These are phyloP conservation scores for Trichoderma aggressivum DNA, from an alignment of 2,329 filamentous ascomycete genomes.

Conservation along the genomic window DNA sequence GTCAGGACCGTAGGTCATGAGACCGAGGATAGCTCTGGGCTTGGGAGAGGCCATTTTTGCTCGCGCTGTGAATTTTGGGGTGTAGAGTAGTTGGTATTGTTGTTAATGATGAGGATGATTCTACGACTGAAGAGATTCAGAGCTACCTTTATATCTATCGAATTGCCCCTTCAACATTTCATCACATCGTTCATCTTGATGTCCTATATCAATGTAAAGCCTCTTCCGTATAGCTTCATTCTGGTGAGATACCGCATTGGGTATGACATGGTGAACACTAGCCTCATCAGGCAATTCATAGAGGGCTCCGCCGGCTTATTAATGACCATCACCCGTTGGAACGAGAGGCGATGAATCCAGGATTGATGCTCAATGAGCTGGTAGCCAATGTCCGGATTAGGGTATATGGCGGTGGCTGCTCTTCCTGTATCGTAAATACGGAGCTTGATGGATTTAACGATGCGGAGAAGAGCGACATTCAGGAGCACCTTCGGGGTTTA, in stretches of 20 bases:
- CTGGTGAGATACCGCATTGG: neutral
- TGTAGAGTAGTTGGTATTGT: neutral
- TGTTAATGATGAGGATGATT: neutral
- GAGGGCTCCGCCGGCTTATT: neutral
- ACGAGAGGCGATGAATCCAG: neutral
- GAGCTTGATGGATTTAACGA: neutral
- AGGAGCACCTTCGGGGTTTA: neutral
- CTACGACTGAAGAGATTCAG: neutral
- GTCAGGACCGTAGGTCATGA: conserved; percentile 13
- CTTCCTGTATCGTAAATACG: neutral
- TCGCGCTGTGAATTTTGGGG: neutral
- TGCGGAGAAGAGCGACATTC: neutral
- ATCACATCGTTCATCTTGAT: neutral
- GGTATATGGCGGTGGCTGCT: neutral
- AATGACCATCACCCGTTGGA: neutral
- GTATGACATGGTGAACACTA: neutral
- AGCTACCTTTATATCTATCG: neutral
- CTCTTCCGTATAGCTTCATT: neutral
- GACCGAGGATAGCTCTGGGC: conserved; percentile 13
- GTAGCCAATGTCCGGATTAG: neutral
- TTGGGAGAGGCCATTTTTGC: conserved; percentile 6
- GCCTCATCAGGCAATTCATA: neutral
- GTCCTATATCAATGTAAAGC: neutral
- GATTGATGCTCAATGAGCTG: neutral
- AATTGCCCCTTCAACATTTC: too few relatives aligned